These are phyloP conservation scores for Clarireedia sp. DNA, from an alignment of 2,329 filamentous ascomycete species.

Conservation along the genomic window DNA sequence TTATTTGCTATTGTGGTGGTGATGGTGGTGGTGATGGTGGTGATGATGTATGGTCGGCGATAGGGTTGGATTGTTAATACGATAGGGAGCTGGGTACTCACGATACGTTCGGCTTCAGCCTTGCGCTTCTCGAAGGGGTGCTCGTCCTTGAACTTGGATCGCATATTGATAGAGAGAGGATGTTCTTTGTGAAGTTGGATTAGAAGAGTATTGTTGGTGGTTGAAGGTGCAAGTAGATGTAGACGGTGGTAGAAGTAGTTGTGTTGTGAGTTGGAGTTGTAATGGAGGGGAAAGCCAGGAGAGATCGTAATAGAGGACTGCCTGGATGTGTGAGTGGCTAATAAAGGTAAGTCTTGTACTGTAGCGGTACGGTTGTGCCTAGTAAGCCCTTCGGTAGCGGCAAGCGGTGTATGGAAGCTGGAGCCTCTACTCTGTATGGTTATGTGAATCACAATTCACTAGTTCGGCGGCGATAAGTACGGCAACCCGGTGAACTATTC, in stretches of 20 bases:
- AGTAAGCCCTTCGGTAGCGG: not conserved
- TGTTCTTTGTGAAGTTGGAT: slow-evolving; percentile 19
- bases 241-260: slow-evolving; percentile 1
- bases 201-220: not conserved
- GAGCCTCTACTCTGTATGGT: no score
- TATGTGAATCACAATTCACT: not conserved
- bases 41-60: slow-evolving; percentile 7
- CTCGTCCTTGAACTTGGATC: slow-evolving; percentile 99
- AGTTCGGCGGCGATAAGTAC: not conserved
- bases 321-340: not conserved
- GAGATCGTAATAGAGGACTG: not conserved
- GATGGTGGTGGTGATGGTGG: not conserved
- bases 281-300: not conserved
- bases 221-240: not conserved
- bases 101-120: slow-evolving; percentile 86
- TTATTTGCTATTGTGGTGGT: not conserved
- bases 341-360: not conserved
- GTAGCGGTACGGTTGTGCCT: no score
- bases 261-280: slow-evolving; percentile 5
- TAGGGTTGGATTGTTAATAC: not conserved
- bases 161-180: slow-evolving; percentile 55
- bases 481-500: not conserved
- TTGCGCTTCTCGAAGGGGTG: slow-evolving; percentile 99
- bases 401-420: slow-evolving; percentile 3
- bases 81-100: slow-evolving; percentile 18